Conservation (phyloP, 805 yeast genomes). For the Scheffersomyces spartinae region DNA sequence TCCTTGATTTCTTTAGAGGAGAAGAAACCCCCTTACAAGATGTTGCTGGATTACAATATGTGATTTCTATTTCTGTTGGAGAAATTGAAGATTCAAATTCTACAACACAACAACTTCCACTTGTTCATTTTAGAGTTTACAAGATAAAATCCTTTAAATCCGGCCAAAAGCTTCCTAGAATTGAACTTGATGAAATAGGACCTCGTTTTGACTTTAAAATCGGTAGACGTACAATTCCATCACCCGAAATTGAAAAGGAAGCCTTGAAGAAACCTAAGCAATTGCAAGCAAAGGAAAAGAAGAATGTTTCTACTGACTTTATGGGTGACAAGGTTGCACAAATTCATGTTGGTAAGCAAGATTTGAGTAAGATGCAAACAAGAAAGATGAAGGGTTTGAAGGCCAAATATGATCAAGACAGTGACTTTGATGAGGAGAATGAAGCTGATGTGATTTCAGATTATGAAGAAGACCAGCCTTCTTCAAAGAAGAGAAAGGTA, state of each 20-base stretch:
- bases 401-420: slow-evolving; percentile 70
- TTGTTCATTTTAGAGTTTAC: slow-evolving; percentile 84
- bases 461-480: slow-evolving; percentile 8
- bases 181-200: slow-evolving; percentile 89
- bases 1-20: slow-evolving; percentile 85
- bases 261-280: slow-evolving; percentile 75
- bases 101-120: slow-evolving; percentile 53
- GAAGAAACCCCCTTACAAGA: slow-evolving; percentile 74
- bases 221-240: slow-evolving; percentile 75
- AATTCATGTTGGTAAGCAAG: slow-evolving; percentile 94
- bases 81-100: slow-evolving; percentile 69
- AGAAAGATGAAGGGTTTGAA: slow-evolving; percentile 98
- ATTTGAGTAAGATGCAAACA: slow-evolving; percentile 79
- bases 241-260: slow-evolving; percentile 83
- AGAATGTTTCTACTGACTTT: slow-evolving; percentile 77
- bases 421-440: slow-evolving; percentile 32
- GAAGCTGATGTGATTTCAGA: slow-evolving; percentile 9
- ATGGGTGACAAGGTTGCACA: slow-evolving; percentile 97
- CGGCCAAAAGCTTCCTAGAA: slow-evolving; percentile 85
- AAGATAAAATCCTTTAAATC: slow-evolving; percentile 70
- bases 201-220: slow-evolving; percentile 89
- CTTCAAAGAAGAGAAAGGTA: no score
- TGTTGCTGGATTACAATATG: slow-evolving; percentile 89
- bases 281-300: slow-evolving; percentile 68
- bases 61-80: slow-evolving; percentile 69